Conservation (phyloP, 805 yeast species). For the Phaffomyces opuntiae region DNA sequence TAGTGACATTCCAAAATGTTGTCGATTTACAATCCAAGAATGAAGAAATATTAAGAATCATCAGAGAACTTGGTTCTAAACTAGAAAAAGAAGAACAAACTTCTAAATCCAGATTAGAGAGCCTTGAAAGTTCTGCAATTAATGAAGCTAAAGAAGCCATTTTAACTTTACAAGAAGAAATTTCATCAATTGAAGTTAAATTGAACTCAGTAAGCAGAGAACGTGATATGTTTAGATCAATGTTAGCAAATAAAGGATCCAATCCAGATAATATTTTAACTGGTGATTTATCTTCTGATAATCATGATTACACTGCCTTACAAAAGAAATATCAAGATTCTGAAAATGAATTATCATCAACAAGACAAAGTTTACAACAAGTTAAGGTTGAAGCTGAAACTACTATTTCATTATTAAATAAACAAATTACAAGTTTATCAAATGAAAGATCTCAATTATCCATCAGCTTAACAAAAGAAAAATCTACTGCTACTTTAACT, state of each 20-base stretch:
- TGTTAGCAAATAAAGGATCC: conserved; percentile 18
- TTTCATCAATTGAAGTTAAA: conserved; percentile 43
- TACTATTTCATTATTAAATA: conserved; percentile 43
- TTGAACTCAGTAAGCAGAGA: conserved; percentile 53
- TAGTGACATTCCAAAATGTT: conserved; percentile 62
- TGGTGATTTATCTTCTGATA: conserved; percentile 9
- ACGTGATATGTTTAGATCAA: conserved; percentile 55
- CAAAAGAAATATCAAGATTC: conserved; percentile 13
- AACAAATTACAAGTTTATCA: conserved; percentile 33
- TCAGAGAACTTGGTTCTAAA: conserved; percentile 64
- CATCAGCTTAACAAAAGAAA: conserved; percentile 44
- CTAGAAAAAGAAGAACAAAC: conserved; percentile 55
- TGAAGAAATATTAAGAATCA: conserved; percentile 58
- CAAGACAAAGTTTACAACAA: conserved; percentile 19
- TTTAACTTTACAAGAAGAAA: conserved; percentile 50
- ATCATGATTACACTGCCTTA: conserved; percentile 5
- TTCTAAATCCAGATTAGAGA: conserved; percentile 28
- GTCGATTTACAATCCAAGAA: conserved; percentile 68
- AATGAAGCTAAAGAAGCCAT: conserved; percentile 68
- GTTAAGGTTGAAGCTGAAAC: conserved; percentile 32
- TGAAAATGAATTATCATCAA: conserved; percentile 9
- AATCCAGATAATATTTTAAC: conserved; percentile 11
- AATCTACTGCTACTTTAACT: conserved; percentile 45
- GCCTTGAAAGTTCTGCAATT: conserved; percentile 40
- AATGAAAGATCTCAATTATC: conserved; percentile 40